Conservation (phyloP, 2,329 filamentous ascomycete species). For the Chalaropsis ovoidea region DNA sequence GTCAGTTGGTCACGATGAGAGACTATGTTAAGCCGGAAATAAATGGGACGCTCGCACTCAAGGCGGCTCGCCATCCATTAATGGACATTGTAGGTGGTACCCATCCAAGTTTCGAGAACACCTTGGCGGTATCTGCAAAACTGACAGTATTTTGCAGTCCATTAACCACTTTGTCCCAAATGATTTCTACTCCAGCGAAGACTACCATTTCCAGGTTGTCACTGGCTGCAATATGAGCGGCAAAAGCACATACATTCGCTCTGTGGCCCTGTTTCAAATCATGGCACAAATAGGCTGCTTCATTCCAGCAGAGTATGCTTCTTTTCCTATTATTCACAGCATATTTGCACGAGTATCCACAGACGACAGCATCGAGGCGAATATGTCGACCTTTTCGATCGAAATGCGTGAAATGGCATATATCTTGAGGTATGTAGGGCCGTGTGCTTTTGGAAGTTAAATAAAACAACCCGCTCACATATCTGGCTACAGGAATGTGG, state of each 20-base stretch:
- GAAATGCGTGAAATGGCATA: constrained; percentile 97
- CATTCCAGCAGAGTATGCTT: constrained; percentile 75
- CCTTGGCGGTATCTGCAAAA: not conserved
- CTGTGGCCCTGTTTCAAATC: constrained; percentile 70
- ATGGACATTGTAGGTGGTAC: constrained; percentile 50
- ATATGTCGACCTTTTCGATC: constrained; percentile 82
- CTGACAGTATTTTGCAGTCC: constrained; percentile 10
- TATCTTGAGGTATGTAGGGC: constrained; percentile 52
- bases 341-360: constrained; percentile 81
- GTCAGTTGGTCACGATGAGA: constrained; percentile 55
- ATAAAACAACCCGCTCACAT: not conserved
- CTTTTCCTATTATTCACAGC: constrained; percentile 68
- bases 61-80: constrained; percentile 67
- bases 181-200: constrained; percentile 72
- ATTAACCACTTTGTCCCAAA: constrained; percentile 68
- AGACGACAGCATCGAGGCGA: constrained; percentile 79
- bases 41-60: constrained; percentile 58
- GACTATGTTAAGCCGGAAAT: constrained; percentile 57
- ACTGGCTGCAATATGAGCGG: constrained; percentile 98
- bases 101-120: not conserved
- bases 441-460: not conserved
- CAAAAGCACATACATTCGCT: constrained; percentile 89
- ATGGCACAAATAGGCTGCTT: constrained; percentile 94
- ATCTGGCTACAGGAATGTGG: constrained; percentile 52
- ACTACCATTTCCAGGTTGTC: constrained; percentile 80